Percentiles rank a stretch among this genome's conserved stretches.
These are phyloP conservation scores for Fusarium subglutinans DNA, from an alignment of 2,329 filamentous ascomycete genomes.

Conservation along the genomic window DNA sequence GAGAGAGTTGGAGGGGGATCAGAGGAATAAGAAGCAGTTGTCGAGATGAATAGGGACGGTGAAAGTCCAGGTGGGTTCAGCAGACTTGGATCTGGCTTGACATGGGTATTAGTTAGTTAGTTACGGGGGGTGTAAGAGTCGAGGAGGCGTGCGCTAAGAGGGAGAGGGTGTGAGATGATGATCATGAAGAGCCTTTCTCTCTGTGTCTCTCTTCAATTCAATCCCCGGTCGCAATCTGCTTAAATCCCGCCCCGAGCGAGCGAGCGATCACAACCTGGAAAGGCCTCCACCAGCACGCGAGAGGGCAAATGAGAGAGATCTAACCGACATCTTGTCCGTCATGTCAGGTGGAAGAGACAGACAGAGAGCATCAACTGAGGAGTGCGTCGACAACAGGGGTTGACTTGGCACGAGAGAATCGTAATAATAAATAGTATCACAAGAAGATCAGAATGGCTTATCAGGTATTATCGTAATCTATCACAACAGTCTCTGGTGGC, in stretches of 20 bases:
- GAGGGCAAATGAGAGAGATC: constrained; percentile 44
- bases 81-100: constrained; percentile 30
- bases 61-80: constrained; percentile 30
- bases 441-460: background rate
- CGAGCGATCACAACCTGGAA: constrained; percentile 38
- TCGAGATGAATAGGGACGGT: constrained; percentile 37
- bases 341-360: background rate
- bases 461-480: background rate
- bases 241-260: constrained; percentile 29
- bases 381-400: constrained; percentile 31
- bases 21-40: constrained; percentile 31
- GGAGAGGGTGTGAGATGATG: background rate
- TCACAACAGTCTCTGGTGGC: background rate
- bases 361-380: constrained; percentile 29
- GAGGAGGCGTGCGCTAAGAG: background rate
- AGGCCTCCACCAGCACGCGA: constrained; percentile 39
- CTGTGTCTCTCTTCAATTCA: background rate
- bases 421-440: background rate
- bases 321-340: constrained; percentile 21
- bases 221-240: constrained; percentile 40
- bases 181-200: background rate
- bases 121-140: background rate
- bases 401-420: constrained; percentile 4
- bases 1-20: constrained; percentile 7
- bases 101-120: constrained; percentile 13